phyloP scores from a whole-genome alignment of 2,329 filamentous ascomycete species.

The Zopfia rhizophila region DNA sequence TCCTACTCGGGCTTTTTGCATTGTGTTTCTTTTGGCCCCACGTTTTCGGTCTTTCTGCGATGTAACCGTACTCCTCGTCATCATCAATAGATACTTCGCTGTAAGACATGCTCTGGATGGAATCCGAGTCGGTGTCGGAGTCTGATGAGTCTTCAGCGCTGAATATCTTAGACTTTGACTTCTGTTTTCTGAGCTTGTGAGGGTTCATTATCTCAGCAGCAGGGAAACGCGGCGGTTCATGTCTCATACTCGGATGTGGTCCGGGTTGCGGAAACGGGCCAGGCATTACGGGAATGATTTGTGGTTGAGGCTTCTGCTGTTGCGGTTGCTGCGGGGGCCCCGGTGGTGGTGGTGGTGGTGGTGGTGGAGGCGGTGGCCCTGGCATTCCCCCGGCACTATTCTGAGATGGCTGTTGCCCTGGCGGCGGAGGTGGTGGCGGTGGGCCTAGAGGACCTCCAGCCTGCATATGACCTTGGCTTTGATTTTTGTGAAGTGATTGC shows the following conservation, averaged over 20 bases:
- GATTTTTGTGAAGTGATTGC: no score
- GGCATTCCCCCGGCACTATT: neutral
- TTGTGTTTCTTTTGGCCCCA: no score
- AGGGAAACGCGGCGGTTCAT: slow-evolving; percentile 5
- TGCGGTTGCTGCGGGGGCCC: slow-evolving; percentile 6
- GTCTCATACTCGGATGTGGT: slow-evolving; percentile 16
- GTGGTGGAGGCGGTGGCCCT: slow-evolving; percentile 9
- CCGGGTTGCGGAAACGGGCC: slow-evolving; percentile 24
- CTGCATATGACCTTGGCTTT: slow-evolving; percentile 11
- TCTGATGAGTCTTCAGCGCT: slow-evolving; percentile 3
- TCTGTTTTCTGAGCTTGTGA: slow-evolving; percentile 24
- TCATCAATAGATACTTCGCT: no score
- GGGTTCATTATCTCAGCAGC: slow-evolving; percentile 18
- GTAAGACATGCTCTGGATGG: no score
- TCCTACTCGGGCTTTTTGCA: no score
- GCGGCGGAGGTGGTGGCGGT: slow-evolving; percentile 21
- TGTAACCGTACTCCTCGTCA: no score
- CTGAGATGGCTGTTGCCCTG: neutral
- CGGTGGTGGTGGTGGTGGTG: slow-evolving; percentile 1
- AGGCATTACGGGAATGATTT: slow-evolving; percentile 25
- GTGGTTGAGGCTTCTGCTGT: slow-evolving; percentile 2
- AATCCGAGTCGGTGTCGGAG: slow-evolving; percentile 26
- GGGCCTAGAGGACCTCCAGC: slow-evolving; percentile 10
- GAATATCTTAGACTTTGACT: slow-evolving; percentile 22
- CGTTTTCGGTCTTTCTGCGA: no score